Base-by-base conservation (phyloP, 129 eudicot genomes). In the Artemisia annua region DNA sequence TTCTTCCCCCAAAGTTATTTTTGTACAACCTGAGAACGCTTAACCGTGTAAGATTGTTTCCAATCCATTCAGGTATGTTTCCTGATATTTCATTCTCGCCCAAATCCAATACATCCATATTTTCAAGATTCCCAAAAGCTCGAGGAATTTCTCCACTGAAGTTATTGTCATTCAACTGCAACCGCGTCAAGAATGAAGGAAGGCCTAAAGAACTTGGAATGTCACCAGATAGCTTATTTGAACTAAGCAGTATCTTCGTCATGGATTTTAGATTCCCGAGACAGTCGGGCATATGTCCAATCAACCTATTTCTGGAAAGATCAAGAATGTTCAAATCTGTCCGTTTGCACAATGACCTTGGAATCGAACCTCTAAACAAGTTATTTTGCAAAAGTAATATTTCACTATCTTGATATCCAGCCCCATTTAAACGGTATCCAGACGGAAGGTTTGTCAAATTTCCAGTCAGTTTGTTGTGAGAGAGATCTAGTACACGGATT, bases 301-400 rank as follows among this genome's bases (percentile, higher is more conserved):
- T 28, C 7, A 83, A 43, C 53, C 24, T 63, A 16, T 83, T 83
- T 32, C 44, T 65, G 3, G 78, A 50, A 60, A 79, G 61, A 61
- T 70, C 80, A 17, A 79, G 73, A 50, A 62, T 1, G 16, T 4
- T 6, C 17, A 79, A 17, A 8, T 8, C 28, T 53, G 17, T 63
- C 12, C 76, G 64, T 24, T 49, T 49, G 10, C 74, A 78, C 24
- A 73, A 32, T 26, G 63, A 62, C 19, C 3, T 7, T 0, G 82
- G 78, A 26, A 60, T 64, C 10, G 52, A 49, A 48, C 69, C 75
- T 11, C 56, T 43, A 49, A 81, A 76, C 46, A 16, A 4, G 75
- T 81, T 81, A 28, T 71, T 48, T 8, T 26, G 35, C 9, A 75
- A 43, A 43, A 44, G 18, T 30, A 69, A 51, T 48, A 11, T 16